Conservation (phyloP, 371 early-diverging fungal genomes). For the Mucor piriformis region DNA sequence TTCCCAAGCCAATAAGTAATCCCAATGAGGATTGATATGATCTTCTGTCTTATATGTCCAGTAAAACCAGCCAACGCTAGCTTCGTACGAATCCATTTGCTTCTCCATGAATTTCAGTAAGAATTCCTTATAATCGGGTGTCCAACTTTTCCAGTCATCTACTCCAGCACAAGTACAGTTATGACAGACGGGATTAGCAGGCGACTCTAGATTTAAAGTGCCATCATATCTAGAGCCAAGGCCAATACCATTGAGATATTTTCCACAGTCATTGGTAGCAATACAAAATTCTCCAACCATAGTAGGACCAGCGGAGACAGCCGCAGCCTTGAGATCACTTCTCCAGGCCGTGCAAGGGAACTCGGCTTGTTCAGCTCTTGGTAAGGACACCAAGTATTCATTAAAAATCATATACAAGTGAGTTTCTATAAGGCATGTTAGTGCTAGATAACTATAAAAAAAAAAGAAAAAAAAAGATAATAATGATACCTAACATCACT, state of each 20-base stretch:
- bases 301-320: slow-evolving; percentile 48
- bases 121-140: slow-evolving; percentile 41
- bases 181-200: slow-evolving; percentile 26
- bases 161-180: slow-evolving; percentile 55
- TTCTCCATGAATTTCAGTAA: slow-evolving; percentile 40
- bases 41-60: slow-evolving; percentile 83
- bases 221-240: slow-evolving; percentile 72
- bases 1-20: slow-evolving; percentile 62
- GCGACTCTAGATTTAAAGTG: slow-evolving; percentile 25
- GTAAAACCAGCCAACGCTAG: slow-evolving; percentile 72
- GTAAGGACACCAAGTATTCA: slow-evolving; percentile 49
- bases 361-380: slow-evolving; percentile 36
- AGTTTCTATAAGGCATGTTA: slow-evolving; percentile 31
- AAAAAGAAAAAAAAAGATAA: not conserved
- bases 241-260: slow-evolving; percentile 72
- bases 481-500: slow-evolving; percentile 31
- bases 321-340: slow-evolving; percentile 32
- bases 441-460: slow-evolving; percentile 5
- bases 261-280: slow-evolving; percentile 78
- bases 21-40: slow-evolving; percentile 69
- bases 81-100: slow-evolving; percentile 54
- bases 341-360: slow-evolving; percentile 54
- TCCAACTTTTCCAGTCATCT: slow-evolving; percentile 44
- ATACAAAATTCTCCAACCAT: slow-evolving; percentile 77
- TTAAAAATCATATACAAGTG: slow-evolving; percentile 53